Evolutionary conservation across 768 basidiomycete genomes (phyloP), one percentile per base, ranked within the genome.

Genomic region (Calvatia gigantea): DNA sequence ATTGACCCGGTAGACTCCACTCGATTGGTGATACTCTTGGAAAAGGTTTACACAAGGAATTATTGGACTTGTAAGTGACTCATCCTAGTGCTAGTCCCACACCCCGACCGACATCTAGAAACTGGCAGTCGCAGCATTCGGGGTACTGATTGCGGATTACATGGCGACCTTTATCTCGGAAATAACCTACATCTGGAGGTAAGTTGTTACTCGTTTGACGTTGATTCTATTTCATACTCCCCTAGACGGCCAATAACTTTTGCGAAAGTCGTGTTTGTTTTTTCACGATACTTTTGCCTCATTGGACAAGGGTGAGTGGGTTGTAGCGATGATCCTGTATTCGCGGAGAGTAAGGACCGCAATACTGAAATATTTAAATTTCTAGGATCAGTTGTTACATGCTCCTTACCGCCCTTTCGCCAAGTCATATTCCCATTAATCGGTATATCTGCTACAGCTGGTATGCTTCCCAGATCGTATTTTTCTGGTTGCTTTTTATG

Each of bases 251-350:
- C 54, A 25, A 19, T 56, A 6, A 56, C 44, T 14, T 23, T 41
- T 23, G 17, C 25, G 15, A 57, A 59, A 32, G 9, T 42, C 2
- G 25, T 56, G 1, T 64, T 62, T 41, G 38, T 54, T 12, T 55
- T 61, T n/a, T 51, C 52, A 23, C 52, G 63, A 29, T 64, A 64
- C 57, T 7, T 58, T 46, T 60, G 50, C 11, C 39, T 64, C 15
- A 17, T 58, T 27, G 59, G 57, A 8, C 63, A 62, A 46, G 59
- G 56, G 63, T 58, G 38, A 4, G 48, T 47, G 35, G 12, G 5
- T n/a, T n/a, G n/a, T n/a, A n/a, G n/a, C n/a, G n/a, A n/a, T n/a
- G n/a, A n/a, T n/a, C n/a, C n/a, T n/a, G n/a, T n/a, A n/a, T n/a
- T n/a, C n/a, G n/a, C n/a, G n/a, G n/a, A n/a, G n/a, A n/a, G n/a